Evolutionary conservation across 2,329 filamentous ascomycete genomes (phyloP).

Genomic region (Lizonia empirigonia): DNA sequence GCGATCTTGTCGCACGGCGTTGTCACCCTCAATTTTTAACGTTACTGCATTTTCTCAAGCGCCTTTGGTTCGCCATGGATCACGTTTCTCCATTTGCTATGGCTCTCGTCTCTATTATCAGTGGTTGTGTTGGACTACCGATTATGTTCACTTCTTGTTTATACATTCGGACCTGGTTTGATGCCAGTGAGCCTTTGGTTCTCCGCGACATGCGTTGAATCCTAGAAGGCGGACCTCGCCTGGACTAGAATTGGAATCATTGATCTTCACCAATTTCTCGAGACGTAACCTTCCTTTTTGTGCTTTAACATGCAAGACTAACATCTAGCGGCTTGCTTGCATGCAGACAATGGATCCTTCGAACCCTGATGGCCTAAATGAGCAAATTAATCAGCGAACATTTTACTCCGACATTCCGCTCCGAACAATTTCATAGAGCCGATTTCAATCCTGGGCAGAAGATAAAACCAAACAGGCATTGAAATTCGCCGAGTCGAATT

Average conservation of each 20-base stretch:
- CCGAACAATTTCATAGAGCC: not conserved
- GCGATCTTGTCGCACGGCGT: slow-evolving; percentile 10
- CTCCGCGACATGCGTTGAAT: not conserved
- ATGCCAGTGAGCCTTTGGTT: slow-evolving; percentile 1
- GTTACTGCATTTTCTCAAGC: slow-evolving; percentile 10
- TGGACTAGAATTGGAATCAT: slow-evolving; percentile 10
- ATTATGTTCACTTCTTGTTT: slow-evolving; percentile 13
- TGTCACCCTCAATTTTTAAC: not conserved
- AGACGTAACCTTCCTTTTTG: not conserved
- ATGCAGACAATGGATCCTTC: not conserved
- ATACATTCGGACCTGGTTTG: slow-evolving; percentile 10
- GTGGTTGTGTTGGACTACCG: not conserved
- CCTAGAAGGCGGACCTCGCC: not conserved
- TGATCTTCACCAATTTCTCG: not conserved
- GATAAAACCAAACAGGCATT: not conserved
- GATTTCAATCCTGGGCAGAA: not conserved
- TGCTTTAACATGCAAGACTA: not conserved
- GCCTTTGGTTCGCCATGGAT: slow-evolving; percentile 6
- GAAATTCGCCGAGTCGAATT: too few species aligned
- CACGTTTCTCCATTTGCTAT: slow-evolving; percentile 10
- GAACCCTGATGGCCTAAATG: slow-evolving; percentile 6
- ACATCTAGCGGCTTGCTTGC: not conserved
- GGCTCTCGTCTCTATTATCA: not conserved
- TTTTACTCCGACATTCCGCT: slow-evolving; percentile 5
- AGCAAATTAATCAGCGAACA: slow-evolving; percentile 15